phyloP scores from a whole-genome alignment of 495 filamentous ascomycete species.

The Achaetomiella virescens region DNA sequence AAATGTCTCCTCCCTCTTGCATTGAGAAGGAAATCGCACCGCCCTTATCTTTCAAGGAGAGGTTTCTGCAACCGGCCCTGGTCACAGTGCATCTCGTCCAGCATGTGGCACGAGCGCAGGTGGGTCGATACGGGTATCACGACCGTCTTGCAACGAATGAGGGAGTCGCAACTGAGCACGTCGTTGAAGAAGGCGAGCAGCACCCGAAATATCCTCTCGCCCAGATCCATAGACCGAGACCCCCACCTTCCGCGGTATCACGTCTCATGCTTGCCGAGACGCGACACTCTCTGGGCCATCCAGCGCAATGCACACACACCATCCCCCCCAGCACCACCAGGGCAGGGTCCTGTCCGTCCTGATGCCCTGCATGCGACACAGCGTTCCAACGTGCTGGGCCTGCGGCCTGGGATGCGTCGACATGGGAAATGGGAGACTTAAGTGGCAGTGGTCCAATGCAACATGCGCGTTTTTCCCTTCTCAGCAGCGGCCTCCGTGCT shows the following conservation, averaged over 20 bases:
- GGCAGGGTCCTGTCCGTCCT: background rate
- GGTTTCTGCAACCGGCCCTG: no score
- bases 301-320: no score
- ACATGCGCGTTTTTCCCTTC: background rate
- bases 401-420: background rate
- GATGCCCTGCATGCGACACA: background rate
- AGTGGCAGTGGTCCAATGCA: background rate
- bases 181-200: background rate
- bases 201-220: background rate
- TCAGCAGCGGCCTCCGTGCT: background rate
- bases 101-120: no score
- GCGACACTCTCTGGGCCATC: background rate
- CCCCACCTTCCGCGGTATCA: background rate
- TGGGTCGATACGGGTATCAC: no score
- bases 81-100: no score
- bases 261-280: background rate
- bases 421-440: no score
- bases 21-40: no score
- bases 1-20: no score
- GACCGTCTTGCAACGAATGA: background rate
- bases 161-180: conserved; percentile 1
- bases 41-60: no score
- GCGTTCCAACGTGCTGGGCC: conserved; percentile 1
- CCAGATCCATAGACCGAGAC: conserved; percentile 9
- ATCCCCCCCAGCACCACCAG: no score